Evolutionary conservation across 2,329 filamentous ascomycete species (phyloP), one percentile per base, ranked within the genome.

Genomic region (Ophiocordyceps camponoti-leonardi): DNA sequence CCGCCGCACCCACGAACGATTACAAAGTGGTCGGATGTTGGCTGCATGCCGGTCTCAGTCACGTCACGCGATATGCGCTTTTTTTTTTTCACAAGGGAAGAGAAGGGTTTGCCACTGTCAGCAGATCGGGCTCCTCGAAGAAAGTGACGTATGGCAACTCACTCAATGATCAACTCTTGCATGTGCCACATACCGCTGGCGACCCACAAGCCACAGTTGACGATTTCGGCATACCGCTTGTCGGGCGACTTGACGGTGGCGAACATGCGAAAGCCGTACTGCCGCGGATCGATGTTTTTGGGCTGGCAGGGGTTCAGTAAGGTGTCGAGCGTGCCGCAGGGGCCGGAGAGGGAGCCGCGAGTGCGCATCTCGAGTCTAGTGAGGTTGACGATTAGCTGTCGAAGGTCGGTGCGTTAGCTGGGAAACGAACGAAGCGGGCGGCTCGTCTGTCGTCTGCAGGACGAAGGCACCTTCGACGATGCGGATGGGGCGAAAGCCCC

Each of bases 191-290:
- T 66, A 43, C 67, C 68, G 53, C 67, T 69, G 7, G 67, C 68
- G 42, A 71, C 61, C 68, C 68, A 71, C 45, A 71, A 58, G 6
- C 67, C 68, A 53, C 65, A 69, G 53, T 72, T 72, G 22, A 72
- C 61, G 47, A 64, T 64, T 46, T 69, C 66, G 43, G 61, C 61
- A 50, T 72, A 72, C 28, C 69, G 62, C 53, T 67, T 64, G 55
- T 72, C 69, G 3, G 66, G 60, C 20, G 69, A 71, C 54, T 71
- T 68, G 59, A 72, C 66, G 18, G 66, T 68, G 47, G 68, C 63
- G 47, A 68, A 69, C 52, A 71, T 59, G 49, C 67, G 64, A 50
- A 71, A 71, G 47, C 65, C 66, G 50, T 72, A 72, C 46, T 62
- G 61, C 14, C 63, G 60, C 12, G 63, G 62, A 46, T 66, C 63